Percentiles rank a stretch among this genome's conserved stretches.
Conservation (phyloP, 257 asterid species). For the Cruciata laevipes region DNA sequence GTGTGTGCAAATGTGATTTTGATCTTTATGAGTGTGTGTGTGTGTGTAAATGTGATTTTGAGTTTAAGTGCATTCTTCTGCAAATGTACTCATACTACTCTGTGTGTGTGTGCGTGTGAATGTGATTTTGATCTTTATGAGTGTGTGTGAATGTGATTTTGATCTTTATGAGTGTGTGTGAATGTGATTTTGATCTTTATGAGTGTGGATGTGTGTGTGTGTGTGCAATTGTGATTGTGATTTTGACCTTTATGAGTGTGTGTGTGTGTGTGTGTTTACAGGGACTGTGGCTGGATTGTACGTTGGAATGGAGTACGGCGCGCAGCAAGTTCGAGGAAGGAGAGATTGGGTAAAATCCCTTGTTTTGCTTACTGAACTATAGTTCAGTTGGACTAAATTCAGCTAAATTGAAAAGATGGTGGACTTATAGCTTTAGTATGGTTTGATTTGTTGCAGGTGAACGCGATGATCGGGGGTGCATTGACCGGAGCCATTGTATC, state of each 20-base stretch:
- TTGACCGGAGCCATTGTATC: neutral
- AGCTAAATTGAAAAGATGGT: too few relatives aligned
- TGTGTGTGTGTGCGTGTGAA: neutral
- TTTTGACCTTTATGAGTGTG: too few relatives aligned
- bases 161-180: too few relatives aligned
- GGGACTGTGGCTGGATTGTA: neutral
- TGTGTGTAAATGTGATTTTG: neutral
- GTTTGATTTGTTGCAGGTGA: neutral
- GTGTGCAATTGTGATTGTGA: neutral
- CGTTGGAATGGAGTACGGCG: neutral
- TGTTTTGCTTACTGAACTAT: too few relatives aligned
- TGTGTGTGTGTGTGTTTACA: neutral
- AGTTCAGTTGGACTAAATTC: too few relatives aligned
- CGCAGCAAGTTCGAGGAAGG: neutral
- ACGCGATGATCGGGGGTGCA: neutral
- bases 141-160: neutral
- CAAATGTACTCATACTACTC: neutral
- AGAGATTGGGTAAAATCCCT: neutral
- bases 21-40: neutral
- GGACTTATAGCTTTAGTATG: neutral
- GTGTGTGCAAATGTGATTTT: neutral
- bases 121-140: neutral
- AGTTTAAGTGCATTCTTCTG: neutral
- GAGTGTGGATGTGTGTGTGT: neutral
- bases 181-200: too few relatives aligned